Percentiles rank a stretch among this genome's conserved stretches.
These are phyloP conservation scores for Quercus aquifolioides DNA, from an alignment of 306 rosid species.

Conservation along the genomic window DNA sequence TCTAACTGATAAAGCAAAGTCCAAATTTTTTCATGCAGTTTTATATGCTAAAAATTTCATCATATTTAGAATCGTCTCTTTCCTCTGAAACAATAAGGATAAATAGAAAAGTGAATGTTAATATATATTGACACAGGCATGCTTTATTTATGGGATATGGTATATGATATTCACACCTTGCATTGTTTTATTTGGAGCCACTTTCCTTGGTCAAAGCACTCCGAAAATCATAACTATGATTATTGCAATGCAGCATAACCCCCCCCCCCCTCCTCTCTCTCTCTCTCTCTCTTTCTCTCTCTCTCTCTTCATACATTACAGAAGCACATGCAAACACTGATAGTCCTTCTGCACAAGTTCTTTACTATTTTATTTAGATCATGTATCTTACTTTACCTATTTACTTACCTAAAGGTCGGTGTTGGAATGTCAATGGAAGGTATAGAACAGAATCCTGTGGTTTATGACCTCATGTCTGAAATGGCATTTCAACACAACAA, in stretches of 20 bases:
- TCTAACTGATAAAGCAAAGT: background rate
- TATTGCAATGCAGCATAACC: background rate
- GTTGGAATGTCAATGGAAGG: slow-evolving; percentile 98
- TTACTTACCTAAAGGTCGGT: slow-evolving; percentile 65
- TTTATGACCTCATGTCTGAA: slow-evolving; percentile 90
- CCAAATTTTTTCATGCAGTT: background rate
- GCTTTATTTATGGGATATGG: background rate
- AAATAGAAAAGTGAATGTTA: background rate
- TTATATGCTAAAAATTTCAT: background rate
- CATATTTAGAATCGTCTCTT: background rate
- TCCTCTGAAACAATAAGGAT: background rate
- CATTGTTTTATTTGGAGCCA: background rate
- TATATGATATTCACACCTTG: background rate
- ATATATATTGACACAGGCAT: background rate
- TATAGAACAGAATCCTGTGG: slow-evolving; percentile 83
- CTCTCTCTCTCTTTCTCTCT: background rate
- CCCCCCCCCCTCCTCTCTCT: background rate
- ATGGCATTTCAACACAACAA: slow-evolving; percentile 75
- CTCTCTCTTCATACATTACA: background rate
- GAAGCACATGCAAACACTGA: background rate
- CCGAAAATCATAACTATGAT: background rate
- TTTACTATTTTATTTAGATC: background rate
- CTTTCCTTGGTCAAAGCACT: background rate
- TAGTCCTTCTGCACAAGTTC: background rate
- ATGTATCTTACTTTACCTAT: slow-evolving; percentile 8